Evolutionary conservation across 2,329 filamentous ascomycete genomes (phyloP).

Genomic region (Bipolaris oryzae): DNA sequence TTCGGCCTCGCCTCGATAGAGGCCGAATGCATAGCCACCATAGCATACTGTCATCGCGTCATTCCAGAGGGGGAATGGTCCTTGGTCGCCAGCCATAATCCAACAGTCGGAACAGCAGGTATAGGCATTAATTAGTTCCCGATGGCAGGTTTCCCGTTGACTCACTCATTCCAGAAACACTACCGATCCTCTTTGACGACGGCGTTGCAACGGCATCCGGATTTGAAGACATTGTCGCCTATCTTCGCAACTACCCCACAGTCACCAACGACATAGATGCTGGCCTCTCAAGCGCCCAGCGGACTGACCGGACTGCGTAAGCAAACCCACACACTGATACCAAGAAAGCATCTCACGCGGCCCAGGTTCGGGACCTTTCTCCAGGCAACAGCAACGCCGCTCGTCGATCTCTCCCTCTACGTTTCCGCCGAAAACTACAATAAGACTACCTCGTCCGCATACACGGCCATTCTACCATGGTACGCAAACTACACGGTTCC

Average conservation of each 20-base stretch:
- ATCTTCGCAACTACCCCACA: conserved; percentile 53
- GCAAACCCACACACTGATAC: neutral
- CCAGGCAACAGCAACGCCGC: conserved; percentile 72
- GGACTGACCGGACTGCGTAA: conserved; percentile 52
- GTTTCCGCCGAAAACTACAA: conserved; percentile 89
- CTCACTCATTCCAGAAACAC: conserved; percentile 53
- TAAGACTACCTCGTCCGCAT: conserved; percentile 76
- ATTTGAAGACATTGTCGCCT: conserved; percentile 65
- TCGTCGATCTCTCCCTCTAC: conserved; percentile 87
- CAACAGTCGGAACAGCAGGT: conserved; percentile 70
- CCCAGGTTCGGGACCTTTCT: conserved; percentile 67
- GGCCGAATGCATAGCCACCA: conserved; percentile 82
- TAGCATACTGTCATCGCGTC: conserved; percentile 74
- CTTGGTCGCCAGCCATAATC: conserved; percentile 59
- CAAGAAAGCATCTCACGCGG: neutral
- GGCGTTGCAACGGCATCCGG: conserved; percentile 61
- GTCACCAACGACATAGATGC: conserved; percentile 39
- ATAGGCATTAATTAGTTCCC: conserved; percentile 1
- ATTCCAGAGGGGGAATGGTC: conserved; percentile 59
- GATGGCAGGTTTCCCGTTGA: neutral
- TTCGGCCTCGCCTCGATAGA: conserved; percentile 91
- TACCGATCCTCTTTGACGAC: conserved; percentile 64
- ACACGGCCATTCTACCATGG: conserved; percentile 79
- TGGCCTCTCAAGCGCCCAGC: conserved; percentile 37
- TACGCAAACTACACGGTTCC: conserved; percentile 88